Evolutionary conservation across 192 early-diverging fungal species (phyloP), one percentile per base, ranked within the genome.

Genomic region (Umbelopsis isabellina): DNA sequence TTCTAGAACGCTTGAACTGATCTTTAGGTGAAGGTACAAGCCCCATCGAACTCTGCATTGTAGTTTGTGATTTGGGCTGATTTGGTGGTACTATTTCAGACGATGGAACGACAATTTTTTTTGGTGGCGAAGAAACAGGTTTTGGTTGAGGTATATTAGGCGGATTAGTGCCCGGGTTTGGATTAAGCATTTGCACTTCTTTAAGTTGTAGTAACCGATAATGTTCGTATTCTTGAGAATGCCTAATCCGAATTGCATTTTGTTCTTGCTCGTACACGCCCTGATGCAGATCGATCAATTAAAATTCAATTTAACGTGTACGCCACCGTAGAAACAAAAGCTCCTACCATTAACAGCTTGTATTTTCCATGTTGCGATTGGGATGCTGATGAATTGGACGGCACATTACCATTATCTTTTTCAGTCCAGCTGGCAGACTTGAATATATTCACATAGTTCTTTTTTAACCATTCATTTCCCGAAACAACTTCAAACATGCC

Each of bases 121-220:
- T 4, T 6, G 6, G 37, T 41, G 7, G 6, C 37, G 7, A 41
- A 41, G 37, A 41, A 1, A 41, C 6, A 4, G 37, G 0, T 10
- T 41, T 41, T 6, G 37, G 37, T 1, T 9, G 2, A 41, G 37
- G 10, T 10, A 9, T 41, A 41, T 2, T 10, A 10, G 37, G 37
- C 37, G 37, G 37, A 41, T 41, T 41, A 4, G 37, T 10, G 10
- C 0, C 37, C 37, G 6, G 10, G 11, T 61, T 25, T 22, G 33
- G 25, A 35, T 61, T 61, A 7, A 61, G 18, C 55, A 61, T 35
- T 30, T 61, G 55, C 18, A 61, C 18, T 25, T 61, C 55, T 35
- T 25, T 27, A 13, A 61, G 25, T 61, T 61, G 55, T 3, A 61
- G 30, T 25, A 35, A 1, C 7, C 55, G 27, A 16, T 61, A 61